Evolutionary conservation across 164 flowering plant species (phyloP), one percentile per base, ranked within the genome.

Genomic region (Aristolochia californica): DNA sequence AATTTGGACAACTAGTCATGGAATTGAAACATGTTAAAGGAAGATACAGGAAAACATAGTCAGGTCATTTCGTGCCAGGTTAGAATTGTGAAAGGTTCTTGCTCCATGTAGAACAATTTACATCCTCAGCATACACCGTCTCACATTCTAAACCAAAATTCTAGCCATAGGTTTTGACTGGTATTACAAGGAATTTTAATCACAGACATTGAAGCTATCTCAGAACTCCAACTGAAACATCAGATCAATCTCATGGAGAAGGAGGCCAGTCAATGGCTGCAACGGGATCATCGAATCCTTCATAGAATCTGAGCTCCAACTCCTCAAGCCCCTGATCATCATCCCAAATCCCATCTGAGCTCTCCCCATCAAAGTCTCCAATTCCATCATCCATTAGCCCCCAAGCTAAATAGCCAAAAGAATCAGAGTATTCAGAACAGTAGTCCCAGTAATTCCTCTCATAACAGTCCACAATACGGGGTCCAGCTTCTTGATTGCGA

Each of bases 401-500:
- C 83, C 83, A 79, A 12, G 71, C 74, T 62, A 74, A 55, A 66
- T 74, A 72, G 10, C 75, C 68, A 1, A 73, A 68, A 4, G 73
- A 64, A 58, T 63, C 66, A 1, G 77, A 70, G 48, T 52, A 63
- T 30, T 75, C 71, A 0, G 78, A 70, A 56, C 74, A 75, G 45
- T 67, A 65, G 13, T 78, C 82, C 77, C 71, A 73, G 48, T 63
- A 58, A 49, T 61, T 60, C 53, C 47, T 66, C 44, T 72, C 75
- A 5, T 64, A 71, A 43, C 59, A 57, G 20, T 73, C 75, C 0
- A 57, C 65, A 10, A 77, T 64, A 21, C 25, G 54, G 10, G 81
- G 81, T 18, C 81, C 81, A n/a, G n/a, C n/a, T n/a, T n/a, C n/a
- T n/a, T n/a, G n/a, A n/a, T 75, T 76, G 13, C 85, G 81, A 1